A percentile compares a stretch with the other conserved stretches of the same genome.
Conservation (phyloP, 768 basidiomycete species). For the Pleurotus citrinopileatus region DNA sequence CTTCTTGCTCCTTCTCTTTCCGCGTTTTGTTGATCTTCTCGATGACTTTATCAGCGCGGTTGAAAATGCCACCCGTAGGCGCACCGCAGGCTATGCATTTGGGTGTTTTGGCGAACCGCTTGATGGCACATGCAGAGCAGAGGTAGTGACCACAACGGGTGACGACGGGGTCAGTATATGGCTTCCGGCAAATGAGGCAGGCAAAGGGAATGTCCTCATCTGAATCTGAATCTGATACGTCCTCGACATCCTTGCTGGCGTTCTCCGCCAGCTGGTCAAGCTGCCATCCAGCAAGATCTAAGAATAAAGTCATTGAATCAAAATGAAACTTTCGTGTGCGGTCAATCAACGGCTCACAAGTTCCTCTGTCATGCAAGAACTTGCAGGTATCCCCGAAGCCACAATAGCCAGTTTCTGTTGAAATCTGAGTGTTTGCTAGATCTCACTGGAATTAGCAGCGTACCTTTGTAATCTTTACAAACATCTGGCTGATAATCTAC, state of each 20-base stretch:
- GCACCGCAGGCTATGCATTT: slow-evolving; percentile 95
- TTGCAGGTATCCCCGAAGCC: slow-evolving; percentile 99
- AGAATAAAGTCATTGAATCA: slow-evolving; percentile 14
- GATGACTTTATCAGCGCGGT: slow-evolving; percentile 90
- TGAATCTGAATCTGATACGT: slow-evolving; percentile 64
- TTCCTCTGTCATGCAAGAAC: slow-evolving; percentile 97
- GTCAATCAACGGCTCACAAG: slow-evolving; percentile 54
- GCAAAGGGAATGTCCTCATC: slow-evolving; percentile 95
- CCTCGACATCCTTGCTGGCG: slow-evolving; percentile 59
- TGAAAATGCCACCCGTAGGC: slow-evolving; percentile 95
- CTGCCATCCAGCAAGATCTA: slow-evolving; percentile 98
- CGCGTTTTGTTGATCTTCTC: slow-evolving; percentile 79
- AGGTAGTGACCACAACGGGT: slow-evolving; percentile 98
- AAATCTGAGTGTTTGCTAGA: slow-evolving; percentile 13
- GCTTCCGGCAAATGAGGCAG: slow-evolving; percentile 95
- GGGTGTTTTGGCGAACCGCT: slow-evolving; percentile 89
- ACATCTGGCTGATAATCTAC: slow-evolving; percentile 99
- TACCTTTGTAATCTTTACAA: slow-evolving; percentile 99
- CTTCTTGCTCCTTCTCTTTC: slow-evolving; percentile 52
- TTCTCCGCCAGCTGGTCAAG: slow-evolving; percentile 89
- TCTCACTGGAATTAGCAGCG: slow-evolving; percentile 25
- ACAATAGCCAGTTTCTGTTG: slow-evolving; percentile 93
- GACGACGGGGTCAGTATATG: slow-evolving; percentile 92
- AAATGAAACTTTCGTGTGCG: slow-evolving; percentile 8
- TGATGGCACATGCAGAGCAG: slow-evolving; percentile 93